Conservation (phyloP, 1,284 basidiomycete species). For the Sanghuangporus sanghuang region DNA sequence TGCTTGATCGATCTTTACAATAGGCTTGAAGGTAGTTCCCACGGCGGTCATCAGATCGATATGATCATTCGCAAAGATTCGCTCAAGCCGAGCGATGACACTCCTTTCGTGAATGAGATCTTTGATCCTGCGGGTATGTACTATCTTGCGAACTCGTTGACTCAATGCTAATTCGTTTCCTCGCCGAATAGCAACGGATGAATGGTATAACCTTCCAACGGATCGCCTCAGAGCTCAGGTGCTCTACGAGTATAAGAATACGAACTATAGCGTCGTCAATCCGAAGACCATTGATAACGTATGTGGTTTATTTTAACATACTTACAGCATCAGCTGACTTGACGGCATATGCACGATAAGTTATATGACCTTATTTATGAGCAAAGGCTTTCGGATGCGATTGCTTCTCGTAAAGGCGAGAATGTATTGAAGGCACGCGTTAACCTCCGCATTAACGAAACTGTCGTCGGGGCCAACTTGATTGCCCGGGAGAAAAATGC, state of each 20-base stretch:
- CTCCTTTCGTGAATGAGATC: conserved; percentile 54
- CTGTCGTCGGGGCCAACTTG: conserved; percentile 34
- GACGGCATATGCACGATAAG: conserved; percentile 24
- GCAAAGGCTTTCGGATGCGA: conserved; percentile 44
- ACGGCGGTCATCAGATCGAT: conserved; percentile 37
- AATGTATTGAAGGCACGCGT: conserved; percentile 27
- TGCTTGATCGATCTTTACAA: conserved; percentile 46
- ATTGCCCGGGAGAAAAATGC: conserved; percentile 18
- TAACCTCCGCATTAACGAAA: conserved; percentile 35
- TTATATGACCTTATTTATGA: conserved; percentile 52
- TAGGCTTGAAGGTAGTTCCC: conserved; percentile 32
- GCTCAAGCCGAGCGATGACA: conserved; percentile 51
- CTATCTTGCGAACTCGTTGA: conserved; percentile 4
- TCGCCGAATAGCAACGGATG: conserved; percentile 32
- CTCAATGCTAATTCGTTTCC: conserved; percentile 5
- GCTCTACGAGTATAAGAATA: conserved; percentile 42
- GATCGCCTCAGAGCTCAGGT: conserved; percentile 32
- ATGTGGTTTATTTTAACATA: conserved; percentile 6
- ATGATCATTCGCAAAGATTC: conserved; percentile 52
- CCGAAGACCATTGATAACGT: conserved; percentile 40
- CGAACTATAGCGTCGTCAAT: conserved; percentile 57
- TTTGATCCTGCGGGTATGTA: conserved; percentile 48
- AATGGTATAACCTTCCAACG: conserved; percentile 35
- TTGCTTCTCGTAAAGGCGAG: conserved; percentile 30
- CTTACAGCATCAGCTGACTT: neutral